Evolutionary conservation across 2,329 filamentous ascomycete species (phyloP), one percentile per base, ranked within the genome.

Genomic region (Calycina herbarum): DNA sequence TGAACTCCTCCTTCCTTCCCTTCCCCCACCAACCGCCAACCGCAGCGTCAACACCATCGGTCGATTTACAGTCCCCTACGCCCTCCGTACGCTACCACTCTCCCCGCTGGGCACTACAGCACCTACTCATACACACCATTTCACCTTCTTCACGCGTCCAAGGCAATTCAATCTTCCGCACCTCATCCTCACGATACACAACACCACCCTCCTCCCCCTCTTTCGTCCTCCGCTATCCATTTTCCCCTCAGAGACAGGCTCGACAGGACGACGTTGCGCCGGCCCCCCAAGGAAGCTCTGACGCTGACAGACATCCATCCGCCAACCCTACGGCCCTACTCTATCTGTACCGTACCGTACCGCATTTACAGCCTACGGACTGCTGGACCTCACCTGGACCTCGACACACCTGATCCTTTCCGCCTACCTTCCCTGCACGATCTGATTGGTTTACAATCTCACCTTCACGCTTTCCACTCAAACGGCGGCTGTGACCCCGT

Each of bases 401-500:
- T 10, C 24, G 27, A 17, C 7, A 31, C 54, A 3, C 54, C 27
- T 57, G 51, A 35, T 27, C 27, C 15, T 15, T 33, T 33, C 17
- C 54, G 20, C 27, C 15, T 24, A 5, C 6, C 54, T 27, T 17
- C 7, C 54, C 54, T 15, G 27, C 54, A 27, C 48, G 7, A 13
- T 57, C 15, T 61, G 59, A 61, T 61, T 61, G 59, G 59, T 15
- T 13, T 24, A 7, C 20, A 40, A 35, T 20, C 57, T 24, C 20
- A 27, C 35, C 54, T 29, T 40, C 29, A 35, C 57, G 42, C 33
- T 31, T 15, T 10, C 11, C 33, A 29, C 48, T 29, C 56, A 66
- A 61, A 62, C 60, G 57, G 60, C 6, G 38, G 27, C 29, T 40
- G 45, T 27, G 29, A 62, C 38, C 27, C 17, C 15, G 13, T 20